Conservation (phyloP, 2,329 filamentous ascomycete genomes). For the Zopfia rhizophila region DNA sequence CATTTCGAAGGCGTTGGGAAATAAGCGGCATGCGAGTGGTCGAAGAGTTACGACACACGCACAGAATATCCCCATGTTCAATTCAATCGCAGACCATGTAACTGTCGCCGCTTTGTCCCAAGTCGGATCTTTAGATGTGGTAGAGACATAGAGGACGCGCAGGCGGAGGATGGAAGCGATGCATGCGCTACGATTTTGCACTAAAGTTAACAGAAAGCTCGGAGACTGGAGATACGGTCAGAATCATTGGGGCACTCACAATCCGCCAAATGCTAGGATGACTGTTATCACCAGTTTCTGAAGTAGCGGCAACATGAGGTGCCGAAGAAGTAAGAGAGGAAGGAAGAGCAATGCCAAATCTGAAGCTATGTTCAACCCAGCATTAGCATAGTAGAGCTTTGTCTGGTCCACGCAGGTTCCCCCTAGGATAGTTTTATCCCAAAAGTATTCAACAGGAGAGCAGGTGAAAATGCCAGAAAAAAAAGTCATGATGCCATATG, state of each 20-base stretch:
- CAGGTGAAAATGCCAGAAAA: conserved; percentile 48
- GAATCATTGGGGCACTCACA: too few species aligned
- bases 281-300: conserved; percentile 50
- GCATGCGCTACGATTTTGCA: too few species aligned
- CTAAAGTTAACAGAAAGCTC: too few species aligned
- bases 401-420: conserved; percentile 44
- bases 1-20: too few species aligned
- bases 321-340: conserved; percentile 41
- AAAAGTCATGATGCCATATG: conserved; percentile 41
- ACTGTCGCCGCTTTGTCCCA: conserved; percentile 46
- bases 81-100: conserved; percentile 44
- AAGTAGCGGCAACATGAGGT: conserved; percentile 41
- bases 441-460: conserved; percentile 43
- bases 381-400: conserved; percentile 44
- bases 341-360: conserved; percentile 45
- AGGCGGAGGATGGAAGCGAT: conserved; percentile 48
- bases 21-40: too few species aligned
- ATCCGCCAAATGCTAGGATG: conserved; percentile 51
- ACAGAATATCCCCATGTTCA: conserved; percentile 47
- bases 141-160: conserved; percentile 38
- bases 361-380: conserved; percentile 42
- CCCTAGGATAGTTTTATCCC: conserved; percentile 36
- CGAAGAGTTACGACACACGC: conserved; percentile 49
- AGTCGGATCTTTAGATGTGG: conserved; percentile 40
- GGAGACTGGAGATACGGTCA: too few species aligned